A percentile compares a stretch with the other conserved stretches of the same genome.
Conservation (phyloP, 2,329 filamentous ascomycete genomes). For the Thielaviopsis ethacetica region DNA sequence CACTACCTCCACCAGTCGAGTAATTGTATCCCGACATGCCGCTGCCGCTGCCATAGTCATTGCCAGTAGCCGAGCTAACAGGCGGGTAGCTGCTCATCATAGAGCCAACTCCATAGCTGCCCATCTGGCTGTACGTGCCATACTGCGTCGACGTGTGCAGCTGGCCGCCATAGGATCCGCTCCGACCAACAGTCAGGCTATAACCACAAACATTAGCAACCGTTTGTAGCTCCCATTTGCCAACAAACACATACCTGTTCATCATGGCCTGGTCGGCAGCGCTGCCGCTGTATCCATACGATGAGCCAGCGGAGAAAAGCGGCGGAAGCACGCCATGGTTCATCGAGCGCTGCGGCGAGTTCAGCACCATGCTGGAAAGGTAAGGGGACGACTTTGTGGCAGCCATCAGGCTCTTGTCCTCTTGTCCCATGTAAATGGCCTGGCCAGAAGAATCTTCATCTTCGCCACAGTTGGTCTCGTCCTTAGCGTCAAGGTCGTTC, state of each 20-base stretch:
- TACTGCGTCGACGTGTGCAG: background rate
- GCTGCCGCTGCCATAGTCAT: background rate
- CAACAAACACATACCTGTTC: background rate
- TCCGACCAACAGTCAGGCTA: background rate
- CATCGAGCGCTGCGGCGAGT: background rate
- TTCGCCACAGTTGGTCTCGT: background rate
- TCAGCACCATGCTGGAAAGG: background rate
- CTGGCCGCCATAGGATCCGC: background rate
- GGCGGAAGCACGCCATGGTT: background rate
- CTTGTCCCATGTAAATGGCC: background rate
- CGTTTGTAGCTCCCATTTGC: background rate
- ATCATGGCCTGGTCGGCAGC: constrained; percentile 3
- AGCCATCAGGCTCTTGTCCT: background rate
- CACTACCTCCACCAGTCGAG: background rate
- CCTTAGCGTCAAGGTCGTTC: too few relatives aligned
- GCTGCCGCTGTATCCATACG: background rate
- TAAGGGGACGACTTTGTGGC: background rate
- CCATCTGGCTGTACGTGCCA: background rate
- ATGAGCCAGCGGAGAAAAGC: background rate
- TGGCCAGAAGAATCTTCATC: background rate
- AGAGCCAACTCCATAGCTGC: background rate
- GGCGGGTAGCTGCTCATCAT: background rate
- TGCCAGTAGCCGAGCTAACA: background rate
- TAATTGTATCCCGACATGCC: background rate
- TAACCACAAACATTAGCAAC: background rate